Evolutionary conservation across 2,329 filamentous ascomycete species (phyloP), one percentile per base, ranked within the genome.

Genomic region (Colletotrichum zoysiae): DNA sequence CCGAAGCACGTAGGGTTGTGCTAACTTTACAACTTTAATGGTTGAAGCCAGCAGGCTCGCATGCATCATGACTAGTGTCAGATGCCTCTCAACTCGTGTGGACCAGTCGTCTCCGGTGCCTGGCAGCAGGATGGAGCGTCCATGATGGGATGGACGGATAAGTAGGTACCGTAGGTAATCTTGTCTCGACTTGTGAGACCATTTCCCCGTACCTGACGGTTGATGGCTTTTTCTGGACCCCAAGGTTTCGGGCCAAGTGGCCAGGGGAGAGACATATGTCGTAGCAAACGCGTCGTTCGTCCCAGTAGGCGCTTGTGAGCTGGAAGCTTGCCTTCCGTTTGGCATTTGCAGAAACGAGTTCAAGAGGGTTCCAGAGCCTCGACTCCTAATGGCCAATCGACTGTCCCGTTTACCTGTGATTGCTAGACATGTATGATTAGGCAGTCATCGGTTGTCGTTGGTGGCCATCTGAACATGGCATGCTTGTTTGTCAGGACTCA

Each of bases 41-140:
- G 33, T 53, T 53, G 35, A 51, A 30, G 60, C 46, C 46, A 30
- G 48, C 35, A 23, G 50, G 26, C 35, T 42, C 14, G 40, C 66
- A 56, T 42, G 59, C 63, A 65, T 70, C 65, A 70, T 72, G 55
- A 72, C 70, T 72, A 72, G 70, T 65, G 65, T 61, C 70, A 61
- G 60, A 72, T 70, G 59, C 66, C 48, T 65, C 48, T 57, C 30
- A 46, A 30, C 38, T 33, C 20, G 20, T 46, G 46, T 70, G 48
- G 62, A 20, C 16, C 23, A 18, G 38, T 65, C 18, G 50, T 26
- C 42, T 63, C 33, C 56, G 40, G 65, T 63, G 30, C 69, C 68
- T 68, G 64, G 38, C 44, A 44, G 55, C 26, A 53, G 33, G 35
- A 68, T 35, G 35, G 44, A 33, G 50, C 44, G 35, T 23, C 46